Evolutionary conservation across 805 yeast species (phyloP).

Genomic region (Cyberlindnera americana): DNA sequence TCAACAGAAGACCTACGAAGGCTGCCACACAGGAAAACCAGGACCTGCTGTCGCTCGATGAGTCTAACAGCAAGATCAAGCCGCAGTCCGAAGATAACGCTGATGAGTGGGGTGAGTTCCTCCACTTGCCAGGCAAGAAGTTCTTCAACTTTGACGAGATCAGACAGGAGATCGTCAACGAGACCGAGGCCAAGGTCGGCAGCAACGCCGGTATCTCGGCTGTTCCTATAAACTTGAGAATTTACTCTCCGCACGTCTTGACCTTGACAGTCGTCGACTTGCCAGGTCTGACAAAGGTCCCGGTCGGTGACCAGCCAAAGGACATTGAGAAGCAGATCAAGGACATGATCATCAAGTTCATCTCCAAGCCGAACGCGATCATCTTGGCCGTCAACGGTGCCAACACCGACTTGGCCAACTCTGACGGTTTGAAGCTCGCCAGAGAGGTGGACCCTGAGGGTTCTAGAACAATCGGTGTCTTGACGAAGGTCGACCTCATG

Average conservation of each 20-base stretch:
- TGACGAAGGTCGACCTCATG: constrained; percentile 95
- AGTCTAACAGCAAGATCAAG: constrained; percentile 39
- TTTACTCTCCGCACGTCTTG: constrained; percentile 89
- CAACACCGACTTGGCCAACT: constrained; percentile 94
- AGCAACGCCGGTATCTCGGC: constrained; percentile 87
- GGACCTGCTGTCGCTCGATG: constrained; percentile 35
- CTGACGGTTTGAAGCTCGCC: constrained; percentile 93
- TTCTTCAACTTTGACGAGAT: constrained; percentile 86
- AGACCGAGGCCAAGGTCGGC: constrained; percentile 82
- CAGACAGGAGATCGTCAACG: constrained; percentile 85
- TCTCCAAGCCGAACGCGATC: constrained; percentile 93
- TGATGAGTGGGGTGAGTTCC: constrained; percentile 96
- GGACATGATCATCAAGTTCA: constrained; percentile 88
- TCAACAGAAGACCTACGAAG: constrained; percentile 55
- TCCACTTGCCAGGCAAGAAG: constrained; percentile 86
- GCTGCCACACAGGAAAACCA: constrained; percentile 21
- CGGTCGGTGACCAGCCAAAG: constrained; percentile 98
- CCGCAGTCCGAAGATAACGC: constrained; percentile 62
- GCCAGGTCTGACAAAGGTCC: constrained; percentile 97
- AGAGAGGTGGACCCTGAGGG: constrained; percentile 99
- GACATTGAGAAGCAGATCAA: constrained; percentile 94
- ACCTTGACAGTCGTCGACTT: constrained; percentile 93
- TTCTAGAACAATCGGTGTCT: constrained; percentile 90
- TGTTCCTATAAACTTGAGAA: constrained; percentile 87
- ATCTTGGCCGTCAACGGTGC: constrained; percentile 94